These are phyloP conservation scores for Rhizopogon vinicolor DNA, from an alignment of 768 basidiomycete genomes.

Conservation along the genomic window DNA sequence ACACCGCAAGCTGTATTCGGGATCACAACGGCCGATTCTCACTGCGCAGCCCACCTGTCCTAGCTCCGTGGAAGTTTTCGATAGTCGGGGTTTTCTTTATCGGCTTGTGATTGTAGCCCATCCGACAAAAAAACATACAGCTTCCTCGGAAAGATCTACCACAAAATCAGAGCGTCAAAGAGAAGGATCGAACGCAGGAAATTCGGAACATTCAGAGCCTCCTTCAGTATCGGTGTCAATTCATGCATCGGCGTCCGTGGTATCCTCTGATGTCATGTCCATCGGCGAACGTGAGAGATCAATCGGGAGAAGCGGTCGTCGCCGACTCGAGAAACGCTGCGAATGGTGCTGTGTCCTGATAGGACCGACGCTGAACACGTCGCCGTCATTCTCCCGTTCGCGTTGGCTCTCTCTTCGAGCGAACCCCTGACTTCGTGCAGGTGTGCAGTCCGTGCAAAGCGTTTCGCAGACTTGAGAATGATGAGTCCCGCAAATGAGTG, in stretches of 20 bases:
- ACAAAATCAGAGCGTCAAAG: not conserved
- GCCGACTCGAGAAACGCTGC: not conserved
- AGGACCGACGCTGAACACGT: conserved; percentile 11
- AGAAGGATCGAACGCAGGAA: conserved; percentile 7
- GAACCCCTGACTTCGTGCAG: conserved; percentile 52
- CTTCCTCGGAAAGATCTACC: not conserved
- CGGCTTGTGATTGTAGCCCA: too few relatives aligned
- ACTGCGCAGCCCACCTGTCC: too few relatives aligned
- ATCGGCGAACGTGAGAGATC: not conserved
- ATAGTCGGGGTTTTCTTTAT: not conserved
- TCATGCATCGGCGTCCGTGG: conserved; percentile 27
- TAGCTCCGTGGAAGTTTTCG: too few relatives aligned
- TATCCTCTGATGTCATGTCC: conserved; percentile 6
- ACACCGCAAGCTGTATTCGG: not conserved
- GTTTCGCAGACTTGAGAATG: conserved; percentile 40
- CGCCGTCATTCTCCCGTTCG: conserved; percentile 10
- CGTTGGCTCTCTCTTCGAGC: conserved; percentile 7
- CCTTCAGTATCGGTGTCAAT: conserved; percentile 36
- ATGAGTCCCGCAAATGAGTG: conserved; percentile 18
- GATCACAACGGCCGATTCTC: not conserved
- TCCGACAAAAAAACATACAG: not conserved
- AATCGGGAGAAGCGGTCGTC: conserved; percentile 9
- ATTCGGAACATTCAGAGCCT: conserved; percentile 17
- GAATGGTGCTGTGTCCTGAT: not conserved
- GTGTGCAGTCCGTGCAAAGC: conserved; percentile 65